phyloP scores from a whole-genome alignment of 108 stramenopile species.

The Skeletonema tropicum region DNA sequence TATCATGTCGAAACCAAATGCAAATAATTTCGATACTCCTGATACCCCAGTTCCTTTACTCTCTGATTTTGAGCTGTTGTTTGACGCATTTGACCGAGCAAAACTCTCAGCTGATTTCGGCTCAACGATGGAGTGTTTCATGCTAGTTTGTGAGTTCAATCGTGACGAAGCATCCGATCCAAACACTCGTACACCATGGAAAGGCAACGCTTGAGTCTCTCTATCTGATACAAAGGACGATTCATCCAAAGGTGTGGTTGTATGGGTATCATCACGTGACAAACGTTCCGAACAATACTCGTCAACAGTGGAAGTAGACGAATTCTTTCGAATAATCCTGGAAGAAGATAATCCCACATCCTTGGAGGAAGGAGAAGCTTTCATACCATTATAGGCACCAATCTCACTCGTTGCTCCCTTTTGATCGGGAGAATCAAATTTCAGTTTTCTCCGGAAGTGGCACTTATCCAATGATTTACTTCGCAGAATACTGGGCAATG shows the following conservation, averaged over 20 bases:
- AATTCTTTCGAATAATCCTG: background rate
- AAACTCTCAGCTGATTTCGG: background rate
- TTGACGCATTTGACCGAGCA: background rate
- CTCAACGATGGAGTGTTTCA: background rate
- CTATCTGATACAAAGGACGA: background rate
- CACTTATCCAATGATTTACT: background rate
- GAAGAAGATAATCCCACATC: background rate
- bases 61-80: background rate
- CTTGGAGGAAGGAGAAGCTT: background rate
- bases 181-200: background rate
- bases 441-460: background rate
- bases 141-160: background rate
- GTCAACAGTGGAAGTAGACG: background rate
- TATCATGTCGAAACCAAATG: background rate
- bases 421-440: background rate
- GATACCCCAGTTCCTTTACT: background rate
- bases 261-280: conserved; percentile 5
- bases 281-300: background rate
- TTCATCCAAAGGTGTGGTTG: background rate
- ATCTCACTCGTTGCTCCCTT: background rate
- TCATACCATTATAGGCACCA: background rate
- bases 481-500: background rate
- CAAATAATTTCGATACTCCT: background rate
- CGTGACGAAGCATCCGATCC: background rate
- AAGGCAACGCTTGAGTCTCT: background rate